Evolutionary conservation across 1,139 yeast species (phyloP).

Genomic region (Protomyces pachydermus): DNA sequence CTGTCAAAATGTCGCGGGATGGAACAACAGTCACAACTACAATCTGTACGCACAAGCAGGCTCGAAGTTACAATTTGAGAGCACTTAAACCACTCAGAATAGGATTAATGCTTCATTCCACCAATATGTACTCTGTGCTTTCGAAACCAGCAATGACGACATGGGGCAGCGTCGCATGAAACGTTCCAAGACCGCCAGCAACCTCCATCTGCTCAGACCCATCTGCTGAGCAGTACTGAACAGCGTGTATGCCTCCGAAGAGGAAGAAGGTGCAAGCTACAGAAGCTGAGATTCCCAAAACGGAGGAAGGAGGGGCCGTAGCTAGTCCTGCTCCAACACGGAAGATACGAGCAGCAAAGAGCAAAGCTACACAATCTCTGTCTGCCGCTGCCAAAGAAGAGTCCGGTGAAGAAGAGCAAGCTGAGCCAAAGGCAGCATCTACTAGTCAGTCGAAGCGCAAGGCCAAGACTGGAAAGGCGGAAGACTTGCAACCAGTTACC

Average conservation of each 20-base stretch:
- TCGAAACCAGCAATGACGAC: too few relatives aligned
- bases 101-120: too few relatives aligned
- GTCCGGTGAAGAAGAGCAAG: background rate
- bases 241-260: background rate
- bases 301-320: background rate
- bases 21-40: too few relatives aligned
- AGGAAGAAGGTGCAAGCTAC: background rate
- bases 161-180: too few relatives aligned
- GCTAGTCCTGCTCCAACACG: background rate
- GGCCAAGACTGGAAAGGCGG: background rate
- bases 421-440: background rate
- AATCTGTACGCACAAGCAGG: too few relatives aligned
- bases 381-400: background rate
- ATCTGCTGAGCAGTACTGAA: too few relatives aligned
- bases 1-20: too few relatives aligned
- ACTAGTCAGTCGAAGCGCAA: background rate
- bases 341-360: background rate
- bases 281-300: background rate
- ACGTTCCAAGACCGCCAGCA: too few relatives aligned
- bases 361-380: background rate
- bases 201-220: too few relatives aligned
- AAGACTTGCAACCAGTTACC: background rate
- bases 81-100: too few relatives aligned
- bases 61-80: too few relatives aligned
- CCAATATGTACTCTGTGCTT: too few relatives aligned